These are phyloP conservation scores for Xylariaceae sp. DNA, from an alignment of 2,329 filamentous ascomycete genomes.

Conservation along the genomic window DNA sequence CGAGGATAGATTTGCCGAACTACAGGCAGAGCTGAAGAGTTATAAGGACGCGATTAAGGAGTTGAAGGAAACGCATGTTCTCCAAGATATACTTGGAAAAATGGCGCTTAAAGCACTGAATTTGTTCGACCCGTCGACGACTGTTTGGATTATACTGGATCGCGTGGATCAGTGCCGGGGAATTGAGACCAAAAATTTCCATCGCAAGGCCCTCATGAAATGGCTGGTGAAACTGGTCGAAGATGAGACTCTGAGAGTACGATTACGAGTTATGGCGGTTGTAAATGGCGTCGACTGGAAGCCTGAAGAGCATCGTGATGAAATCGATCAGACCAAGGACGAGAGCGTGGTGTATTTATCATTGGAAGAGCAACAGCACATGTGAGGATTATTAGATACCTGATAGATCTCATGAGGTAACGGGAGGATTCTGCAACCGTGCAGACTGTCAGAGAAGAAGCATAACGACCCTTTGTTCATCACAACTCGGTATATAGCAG, in stretches of 20 bases:
- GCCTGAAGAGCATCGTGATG: slow-evolving; percentile 1
- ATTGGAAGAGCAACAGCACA: neutral
- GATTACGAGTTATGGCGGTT: neutral
- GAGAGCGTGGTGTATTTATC: neutral
- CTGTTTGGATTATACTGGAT: slow-evolving; percentile 1
- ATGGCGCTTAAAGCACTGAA: neutral
- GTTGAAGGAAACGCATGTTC: too few species aligned
- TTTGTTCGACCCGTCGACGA: neutral
- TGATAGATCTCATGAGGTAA: too few species aligned
- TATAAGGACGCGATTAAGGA: neutral
- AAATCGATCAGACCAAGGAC: neutral
- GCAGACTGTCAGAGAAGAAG: too few species aligned
- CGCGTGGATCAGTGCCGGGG: slow-evolving; percentile 2
- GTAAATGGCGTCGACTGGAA: slow-evolving; percentile 3
- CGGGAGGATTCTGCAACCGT: too few species aligned
- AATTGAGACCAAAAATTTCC: neutral
- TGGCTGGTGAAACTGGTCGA: slow-evolving; percentile 4
- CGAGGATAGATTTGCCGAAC: neutral
- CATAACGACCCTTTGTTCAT: too few species aligned
- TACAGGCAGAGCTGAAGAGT: neutral
- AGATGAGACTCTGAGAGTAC: neutral
- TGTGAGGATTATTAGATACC: too few species aligned
- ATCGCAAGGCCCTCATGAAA: slow-evolving; percentile 3
- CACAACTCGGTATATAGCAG: too few species aligned
- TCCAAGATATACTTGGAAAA: neutral